phyloP scores from a whole-genome alignment of 192 early-diverging fungal genomes.

The Podila epicladia region DNA sequence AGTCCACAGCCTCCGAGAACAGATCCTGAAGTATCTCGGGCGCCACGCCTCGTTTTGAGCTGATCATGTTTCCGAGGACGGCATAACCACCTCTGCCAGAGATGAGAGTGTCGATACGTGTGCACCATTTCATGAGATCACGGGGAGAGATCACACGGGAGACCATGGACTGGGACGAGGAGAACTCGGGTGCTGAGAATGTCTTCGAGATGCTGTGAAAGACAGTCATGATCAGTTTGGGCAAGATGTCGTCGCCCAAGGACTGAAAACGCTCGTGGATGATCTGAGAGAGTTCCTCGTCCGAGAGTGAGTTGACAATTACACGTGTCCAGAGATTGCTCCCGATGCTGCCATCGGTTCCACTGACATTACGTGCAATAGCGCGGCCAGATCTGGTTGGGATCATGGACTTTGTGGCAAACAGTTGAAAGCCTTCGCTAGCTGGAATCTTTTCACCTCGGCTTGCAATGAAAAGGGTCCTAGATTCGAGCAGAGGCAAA shows the following conservation, averaged over 20 bases:
- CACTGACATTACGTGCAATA: constrained; percentile 51
- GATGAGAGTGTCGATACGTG: constrained; percentile 68
- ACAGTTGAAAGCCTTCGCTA: constrained; percentile 88
- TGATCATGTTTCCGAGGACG: constrained; percentile 39
- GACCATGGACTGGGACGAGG: constrained; percentile 52
- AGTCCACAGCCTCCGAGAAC: constrained; percentile 89
- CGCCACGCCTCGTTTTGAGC: constrained; percentile 50
- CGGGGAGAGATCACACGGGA: constrained; percentile 77
- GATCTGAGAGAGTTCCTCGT: constrained; percentile 73
- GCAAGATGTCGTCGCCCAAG: constrained; percentile 57
- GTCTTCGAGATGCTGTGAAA: constrained; percentile 53
- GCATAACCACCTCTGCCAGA: constrained; percentile 35
- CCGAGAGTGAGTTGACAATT: constrained; percentile 67
- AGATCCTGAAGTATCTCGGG: constrained; percentile 66
- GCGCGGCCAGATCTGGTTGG: constrained; percentile 62
- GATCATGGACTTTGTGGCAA: constrained; percentile 82
- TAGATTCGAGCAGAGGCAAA: constrained; percentile 90
- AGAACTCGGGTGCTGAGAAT: constrained; percentile 36
- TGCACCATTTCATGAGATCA: constrained; percentile 94
- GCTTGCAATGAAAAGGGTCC: constrained; percentile 89
- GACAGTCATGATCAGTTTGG: constrained; percentile 63
- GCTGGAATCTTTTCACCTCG: constrained; percentile 89
- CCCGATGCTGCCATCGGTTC: constrained; percentile 59
- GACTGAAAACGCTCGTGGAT: constrained; percentile 63
- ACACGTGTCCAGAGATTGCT: constrained; percentile 86